These are phyloP conservation scores for Simplicillium sp. DNA, from an alignment of 2,329 filamentous ascomycete genomes.

Conservation along the genomic window DNA sequence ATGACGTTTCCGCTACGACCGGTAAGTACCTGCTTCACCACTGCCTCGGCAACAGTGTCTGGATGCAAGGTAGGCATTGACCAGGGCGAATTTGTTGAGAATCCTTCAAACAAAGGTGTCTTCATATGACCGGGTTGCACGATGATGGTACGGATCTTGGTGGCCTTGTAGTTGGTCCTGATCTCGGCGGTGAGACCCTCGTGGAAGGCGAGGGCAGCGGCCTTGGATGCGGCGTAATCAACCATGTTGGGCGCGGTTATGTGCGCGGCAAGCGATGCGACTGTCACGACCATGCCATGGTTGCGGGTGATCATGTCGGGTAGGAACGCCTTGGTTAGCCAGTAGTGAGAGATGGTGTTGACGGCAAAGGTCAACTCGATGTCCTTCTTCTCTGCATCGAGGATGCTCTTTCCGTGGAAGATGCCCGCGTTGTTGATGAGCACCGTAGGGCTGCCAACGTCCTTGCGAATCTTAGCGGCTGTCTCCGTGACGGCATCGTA, in stretches of 20 bases:
- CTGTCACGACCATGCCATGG: conserved; percentile 65
- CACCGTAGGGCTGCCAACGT: conserved; percentile 56
- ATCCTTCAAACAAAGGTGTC: conserved; percentile 27
- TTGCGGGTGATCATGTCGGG: conserved; percentile 52
- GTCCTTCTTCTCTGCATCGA: conserved; percentile 46
- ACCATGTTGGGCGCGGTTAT: conserved; percentile 52
- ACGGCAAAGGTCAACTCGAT: conserved; percentile 62
- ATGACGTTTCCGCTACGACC: conserved; percentile 38
- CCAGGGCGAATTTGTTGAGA: conserved; percentile 42
- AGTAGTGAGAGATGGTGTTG: conserved; percentile 60
- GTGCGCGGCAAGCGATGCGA: conserved; percentile 56
- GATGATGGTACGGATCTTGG: conserved; percentile 54
- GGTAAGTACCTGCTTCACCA: conserved; percentile 38
- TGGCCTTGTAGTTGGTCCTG: conserved; percentile 49
- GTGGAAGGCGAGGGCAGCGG: conserved; percentile 57
- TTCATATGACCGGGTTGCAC: conserved; percentile 43
- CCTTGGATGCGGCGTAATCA: conserved; percentile 60
- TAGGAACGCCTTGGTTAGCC: conserved; percentile 57
- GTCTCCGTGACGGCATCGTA: conserved; percentile 39
- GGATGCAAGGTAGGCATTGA: conserved; percentile 24
- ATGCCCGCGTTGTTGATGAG: conserved; percentile 67
- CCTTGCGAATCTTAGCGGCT: conserved; percentile 40
- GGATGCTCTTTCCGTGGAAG: conserved; percentile 49
- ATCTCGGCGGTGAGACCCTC: conserved; percentile 55
- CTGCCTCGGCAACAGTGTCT: conserved; percentile 33